A percentile compares a stretch with the other conserved stretches of the same genome.
phyloP scores from a whole-genome alignment of 768 basidiomycete genomes.

The Inosperma sp. region DNA sequence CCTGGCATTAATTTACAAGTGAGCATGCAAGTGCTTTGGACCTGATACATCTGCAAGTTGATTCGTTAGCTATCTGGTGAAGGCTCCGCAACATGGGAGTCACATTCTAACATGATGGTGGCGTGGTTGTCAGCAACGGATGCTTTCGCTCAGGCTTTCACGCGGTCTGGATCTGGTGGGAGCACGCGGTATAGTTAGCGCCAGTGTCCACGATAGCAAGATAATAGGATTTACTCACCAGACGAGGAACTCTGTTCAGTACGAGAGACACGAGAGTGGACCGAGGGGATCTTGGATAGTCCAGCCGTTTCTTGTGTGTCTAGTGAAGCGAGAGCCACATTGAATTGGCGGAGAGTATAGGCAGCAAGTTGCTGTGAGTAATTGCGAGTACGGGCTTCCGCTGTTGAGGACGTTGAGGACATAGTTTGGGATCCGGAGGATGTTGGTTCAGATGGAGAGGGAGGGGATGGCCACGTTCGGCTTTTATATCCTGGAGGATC shows the following conservation, averaged over 20 bases:
- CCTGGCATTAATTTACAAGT: too few species aligned
- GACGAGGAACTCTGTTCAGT: constrained; percentile 17
- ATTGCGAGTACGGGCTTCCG: constrained; percentile 28
- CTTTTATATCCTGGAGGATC: background rate
- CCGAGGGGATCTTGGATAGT: constrained; percentile 36
- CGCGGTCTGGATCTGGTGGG: too few species aligned
- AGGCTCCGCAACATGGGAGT: too few species aligned
- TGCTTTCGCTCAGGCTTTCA: too few species aligned
- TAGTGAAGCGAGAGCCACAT: constrained; percentile 33
- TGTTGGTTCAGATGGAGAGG: background rate
- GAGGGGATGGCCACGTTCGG: background rate
- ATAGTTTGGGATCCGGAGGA: constrained; percentile 15
- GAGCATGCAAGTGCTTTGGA: too few species aligned
- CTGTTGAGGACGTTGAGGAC: constrained; percentile 17
- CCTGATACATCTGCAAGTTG: too few species aligned
- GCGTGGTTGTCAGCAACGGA: too few species aligned
- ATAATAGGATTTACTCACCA: constrained; percentile 3
- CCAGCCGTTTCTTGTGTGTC: constrained; percentile 29
- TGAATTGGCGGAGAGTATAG: constrained; percentile 46
- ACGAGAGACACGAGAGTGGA: constrained; percentile 26
- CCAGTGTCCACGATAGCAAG: background rate
- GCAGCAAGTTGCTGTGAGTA: constrained; percentile 47
- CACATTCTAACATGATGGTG: too few species aligned
- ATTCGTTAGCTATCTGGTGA: too few species aligned
- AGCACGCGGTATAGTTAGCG: too few species aligned